These are phyloP conservation scores for Dioszegia aurantiaca DNA, from an alignment of 768 basidiomycete genomes.

Conservation along the genomic window DNA sequence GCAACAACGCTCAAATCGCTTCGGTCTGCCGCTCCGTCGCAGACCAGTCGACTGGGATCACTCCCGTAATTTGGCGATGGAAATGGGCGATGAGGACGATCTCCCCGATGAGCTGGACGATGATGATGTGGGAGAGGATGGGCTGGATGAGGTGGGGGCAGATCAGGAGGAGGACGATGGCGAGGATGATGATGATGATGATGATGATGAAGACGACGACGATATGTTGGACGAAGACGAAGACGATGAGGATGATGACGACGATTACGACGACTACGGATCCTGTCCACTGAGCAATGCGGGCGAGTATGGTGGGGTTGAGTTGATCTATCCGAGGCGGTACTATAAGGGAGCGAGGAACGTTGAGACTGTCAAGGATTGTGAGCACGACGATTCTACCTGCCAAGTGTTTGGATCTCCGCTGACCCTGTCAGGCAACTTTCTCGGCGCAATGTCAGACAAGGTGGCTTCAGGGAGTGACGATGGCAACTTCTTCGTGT, in stretches of 20 bases:
- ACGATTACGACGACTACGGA: constrained; percentile 6
- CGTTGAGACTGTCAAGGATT: constrained; percentile 80
- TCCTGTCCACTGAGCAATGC: constrained; percentile 12
- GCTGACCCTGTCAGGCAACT: constrained; percentile 63
- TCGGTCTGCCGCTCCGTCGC: no score
- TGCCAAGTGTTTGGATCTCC: constrained; percentile 8
- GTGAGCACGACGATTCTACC: constrained; percentile 54
- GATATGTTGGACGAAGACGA: constrained; percentile 18
- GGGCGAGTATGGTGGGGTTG: constrained; percentile 54
- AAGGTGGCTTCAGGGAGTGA: constrained; percentile 80
- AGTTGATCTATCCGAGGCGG: constrained; percentile 61
- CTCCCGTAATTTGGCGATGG: no score
- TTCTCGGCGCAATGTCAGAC: constrained; percentile 73
- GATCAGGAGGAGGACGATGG: constrained; percentile 14
- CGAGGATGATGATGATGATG: constrained; percentile 16
- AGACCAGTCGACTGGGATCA: no score
- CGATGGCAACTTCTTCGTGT: constrained; percentile 73
- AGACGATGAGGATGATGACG: constrained; percentile 19
- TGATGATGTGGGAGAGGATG: constrained; percentile 17
- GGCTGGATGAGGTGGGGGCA: neutral
- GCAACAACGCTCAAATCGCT: no score
- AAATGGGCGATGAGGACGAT: neutral
- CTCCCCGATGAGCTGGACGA: constrained; percentile 15
- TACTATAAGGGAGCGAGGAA: constrained; percentile 72
- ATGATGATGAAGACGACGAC: constrained; percentile 17